Percentiles rank a stretch among this genome's conserved stretches.
Evolutionary conservation across 2,329 filamentous ascomycete genomes (phyloP).

Genomic region (Dactylellina leptospora): DNA sequence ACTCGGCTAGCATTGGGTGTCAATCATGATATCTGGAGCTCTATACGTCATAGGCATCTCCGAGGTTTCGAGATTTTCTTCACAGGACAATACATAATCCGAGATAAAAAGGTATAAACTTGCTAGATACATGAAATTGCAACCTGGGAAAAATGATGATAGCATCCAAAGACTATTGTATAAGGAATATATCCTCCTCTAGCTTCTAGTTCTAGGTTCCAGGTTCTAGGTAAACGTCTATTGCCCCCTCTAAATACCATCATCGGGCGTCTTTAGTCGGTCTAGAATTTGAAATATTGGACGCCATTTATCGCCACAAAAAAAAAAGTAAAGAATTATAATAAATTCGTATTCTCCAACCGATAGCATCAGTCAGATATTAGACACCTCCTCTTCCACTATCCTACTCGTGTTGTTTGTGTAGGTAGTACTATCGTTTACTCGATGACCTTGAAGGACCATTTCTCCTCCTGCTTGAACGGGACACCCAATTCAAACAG

Average conservation of each 20-base stretch:
- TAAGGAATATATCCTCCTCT: background rate
- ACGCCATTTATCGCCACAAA: conserved; percentile 29
- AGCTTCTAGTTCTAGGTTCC: background rate
- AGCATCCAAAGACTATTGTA: no score
- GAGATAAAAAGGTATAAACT: no score
- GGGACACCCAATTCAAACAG: conserved; percentile 95
- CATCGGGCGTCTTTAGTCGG: conserved; percentile 3
- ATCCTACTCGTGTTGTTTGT: no score
- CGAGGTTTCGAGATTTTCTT: no score
- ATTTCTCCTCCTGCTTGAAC: conserved; percentile 74
- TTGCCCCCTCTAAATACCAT: conserved; percentile 1
- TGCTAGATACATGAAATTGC: no score
- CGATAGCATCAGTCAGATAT: background rate
- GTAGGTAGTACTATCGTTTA: no score
- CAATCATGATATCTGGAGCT: no score
- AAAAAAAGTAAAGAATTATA: conserved; percentile 18
- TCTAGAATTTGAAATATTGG: conserved; percentile 9
- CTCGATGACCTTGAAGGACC: conserved; percentile 70
- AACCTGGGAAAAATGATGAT: no score
- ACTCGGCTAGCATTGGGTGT: no score
- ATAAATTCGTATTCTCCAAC: background rate
- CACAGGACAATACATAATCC: no score
- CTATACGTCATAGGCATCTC: no score
- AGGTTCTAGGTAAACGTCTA: conserved; percentile 10
- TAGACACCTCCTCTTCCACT: conserved; percentile 1